Evolutionary conservation across 1,284 basidiomycete genomes (phyloP).

Genomic region (Sutorius eximius): DNA sequence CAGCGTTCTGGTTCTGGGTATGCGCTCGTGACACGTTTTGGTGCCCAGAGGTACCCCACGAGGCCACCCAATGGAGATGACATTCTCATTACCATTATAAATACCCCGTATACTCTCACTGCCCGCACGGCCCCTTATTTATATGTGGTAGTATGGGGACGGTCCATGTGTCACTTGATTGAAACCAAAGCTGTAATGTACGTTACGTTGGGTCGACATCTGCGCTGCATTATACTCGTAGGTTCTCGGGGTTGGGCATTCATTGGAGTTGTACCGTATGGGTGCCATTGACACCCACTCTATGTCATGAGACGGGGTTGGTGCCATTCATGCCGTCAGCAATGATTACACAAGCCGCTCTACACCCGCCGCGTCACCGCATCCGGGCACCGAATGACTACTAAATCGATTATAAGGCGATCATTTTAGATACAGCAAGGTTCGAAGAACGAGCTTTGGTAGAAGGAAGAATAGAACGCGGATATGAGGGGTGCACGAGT

Average conservation of each 20-base stretch:
- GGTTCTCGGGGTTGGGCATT: neutral
- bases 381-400: neutral
- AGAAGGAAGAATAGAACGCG: constrained; percentile 7
- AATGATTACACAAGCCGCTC: constrained; percentile 5
- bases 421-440: constrained; percentile 4
- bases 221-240: constrained; percentile 5
- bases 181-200: constrained; percentile 16
- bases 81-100: constrained; percentile 23
- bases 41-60: constrained; percentile 18
- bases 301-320: neutral
- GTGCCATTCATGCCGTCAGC: constrained; percentile 11
- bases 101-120: constrained; percentile 27
- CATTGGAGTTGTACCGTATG: neutral
- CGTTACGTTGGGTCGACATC: constrained; percentile 23
- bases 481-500: constrained; percentile 20
- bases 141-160: constrained; percentile 11
- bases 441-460: constrained; percentile 1
- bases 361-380: constrained; percentile 16
- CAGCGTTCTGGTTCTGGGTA: neutral
- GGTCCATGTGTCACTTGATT: constrained; percentile 6
- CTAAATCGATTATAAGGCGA: neutral
- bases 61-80: constrained; percentile 19
- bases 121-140: constrained; percentile 11
- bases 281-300: neutral
- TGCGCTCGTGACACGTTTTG: constrained; percentile 8